Conservation (phyloP, 345 rosid species). For the Aquilaria yunnanensis region DNA sequence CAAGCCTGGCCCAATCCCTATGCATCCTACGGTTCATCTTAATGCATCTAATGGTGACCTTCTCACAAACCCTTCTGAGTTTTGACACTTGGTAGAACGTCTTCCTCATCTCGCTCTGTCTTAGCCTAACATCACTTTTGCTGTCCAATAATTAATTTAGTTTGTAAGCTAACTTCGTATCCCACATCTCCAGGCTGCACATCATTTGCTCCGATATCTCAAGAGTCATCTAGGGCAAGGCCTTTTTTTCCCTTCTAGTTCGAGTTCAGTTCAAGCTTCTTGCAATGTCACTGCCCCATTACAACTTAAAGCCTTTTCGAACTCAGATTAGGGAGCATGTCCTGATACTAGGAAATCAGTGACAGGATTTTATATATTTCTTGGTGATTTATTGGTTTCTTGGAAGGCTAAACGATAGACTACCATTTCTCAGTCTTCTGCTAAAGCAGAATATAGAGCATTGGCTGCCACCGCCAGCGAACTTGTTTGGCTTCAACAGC, state of each 20-base stretch:
- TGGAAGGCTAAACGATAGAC: background rate
- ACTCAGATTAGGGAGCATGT: background rate
- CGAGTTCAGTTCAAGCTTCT: background rate
- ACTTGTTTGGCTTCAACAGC: background rate
- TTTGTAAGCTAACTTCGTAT: too few species aligned
- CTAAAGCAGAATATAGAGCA: background rate
- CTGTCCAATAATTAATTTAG: background rate
- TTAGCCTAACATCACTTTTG: background rate
- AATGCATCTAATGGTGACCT: too few species aligned
- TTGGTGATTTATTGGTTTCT: background rate
- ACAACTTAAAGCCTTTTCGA: background rate
- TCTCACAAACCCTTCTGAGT: background rate
- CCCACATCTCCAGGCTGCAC: background rate
- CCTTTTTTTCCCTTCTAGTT: too few species aligned
- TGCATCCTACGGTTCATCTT: background rate
- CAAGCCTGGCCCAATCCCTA: background rate
- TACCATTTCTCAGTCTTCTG: background rate
- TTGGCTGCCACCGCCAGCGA: too few species aligned
- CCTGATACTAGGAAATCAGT: background rate
- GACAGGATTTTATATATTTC: background rate
- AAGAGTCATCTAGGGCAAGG: too few species aligned
- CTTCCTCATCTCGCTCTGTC: background rate
- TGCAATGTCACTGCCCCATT: background rate
- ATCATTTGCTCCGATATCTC: too few species aligned
- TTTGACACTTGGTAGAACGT: background rate